Base-by-base conservation (phyloP, 2,329 filamentous ascomycete species). In the Alternaria sp. region DNA sequence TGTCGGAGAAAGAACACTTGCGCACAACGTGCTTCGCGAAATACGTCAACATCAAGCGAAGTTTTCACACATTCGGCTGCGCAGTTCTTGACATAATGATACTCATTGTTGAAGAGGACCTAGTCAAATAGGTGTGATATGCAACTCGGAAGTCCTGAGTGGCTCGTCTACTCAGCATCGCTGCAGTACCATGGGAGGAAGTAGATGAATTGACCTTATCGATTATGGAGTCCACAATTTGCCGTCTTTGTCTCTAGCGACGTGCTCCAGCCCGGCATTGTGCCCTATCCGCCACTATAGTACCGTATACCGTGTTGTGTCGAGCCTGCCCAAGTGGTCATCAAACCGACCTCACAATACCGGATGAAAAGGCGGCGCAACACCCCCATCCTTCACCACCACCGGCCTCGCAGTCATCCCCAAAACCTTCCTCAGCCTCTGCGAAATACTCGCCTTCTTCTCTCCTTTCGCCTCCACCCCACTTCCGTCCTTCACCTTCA, bases 41-140 rank as follows among this genome's bases (percentile, higher is more conserved):
- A 40, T 40, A 10, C 32, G 36, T 40, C 36, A 40, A 0, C 9
- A 17, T 17, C 9, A 40, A 40, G 36, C 36, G 36, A 40, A 40
- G 9, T 40, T 17, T 40, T 0, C 36, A 6, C 36, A 40, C 36
- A 11, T 10, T 40, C 1, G 36, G 36, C 9, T 17, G 9, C 36
- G 17, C 9, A 17, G 8, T 17, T 11, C 1, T 36, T n/a, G 15
- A 4, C 9, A n/a, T 11, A 17, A 40, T 6, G 36, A 17, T 40
- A 10, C 5, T 17, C 1, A 10, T 40, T 17, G 9, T 11, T 17
- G 0, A 3, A 40, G 5, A 11, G 8, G 1, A 6, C 3, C 9
- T 17, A 1, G 36, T 11, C 9, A 40, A 17, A 40, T 40, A 1
- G 36, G 3, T 11, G 36, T 11, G 2, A 40, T 40, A 40, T 17